Evolutionary conservation across 805 yeast species (phyloP), one percentile per base, ranked within the genome.

Genomic region (Teunomyces kruisii): DNA sequence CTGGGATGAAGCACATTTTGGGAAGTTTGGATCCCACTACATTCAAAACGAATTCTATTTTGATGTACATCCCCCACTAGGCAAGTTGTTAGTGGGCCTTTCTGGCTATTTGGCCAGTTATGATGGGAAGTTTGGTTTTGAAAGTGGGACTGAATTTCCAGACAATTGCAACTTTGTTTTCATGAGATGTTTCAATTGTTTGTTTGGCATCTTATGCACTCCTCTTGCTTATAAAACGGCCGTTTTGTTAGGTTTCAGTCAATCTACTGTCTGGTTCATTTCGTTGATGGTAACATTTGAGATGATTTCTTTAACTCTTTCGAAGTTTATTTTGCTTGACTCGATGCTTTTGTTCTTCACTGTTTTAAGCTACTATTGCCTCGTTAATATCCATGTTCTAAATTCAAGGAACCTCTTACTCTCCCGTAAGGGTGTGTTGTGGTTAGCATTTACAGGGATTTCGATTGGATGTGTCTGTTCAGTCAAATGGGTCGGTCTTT

Each of bases 1-100:
- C 7, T 87, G 96, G 96, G 96, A 87, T 68, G 96, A 87, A 64
- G 94, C 95, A 5, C 96, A 87, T 71, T 87, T 87, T 62, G 96
- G 94, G 35, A 86, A 85, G 61, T 87, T 87, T 61, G 95, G 95
- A 37, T 83, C 92, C 3, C 82, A 86, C 57, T 87, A 87, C 63
- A 68, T 86, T 52, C 78, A 83, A 62, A 89, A 83, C 58, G 90
- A 86, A 56, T 86, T 86, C 59, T 87, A 87, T 57, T 88, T 83
- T 55, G 96, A 87, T 67, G 95, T 87, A 26, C 96, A 87, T 59
- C 96, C 96, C 15, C 95, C 95, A 1, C 72, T 87, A 54, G 96
- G 94, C 8, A 87, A 87, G 58, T 80, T 87, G 84, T 68, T 87
- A 40, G 82, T 86, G 48, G 95, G 89, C 2, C 68, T 87, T 4